Evolutionary conservation across 1,139 yeast genomes (phyloP), one percentile per base, ranked within the genome.

Genomic region (Yamadazyma mexicana): DNA sequence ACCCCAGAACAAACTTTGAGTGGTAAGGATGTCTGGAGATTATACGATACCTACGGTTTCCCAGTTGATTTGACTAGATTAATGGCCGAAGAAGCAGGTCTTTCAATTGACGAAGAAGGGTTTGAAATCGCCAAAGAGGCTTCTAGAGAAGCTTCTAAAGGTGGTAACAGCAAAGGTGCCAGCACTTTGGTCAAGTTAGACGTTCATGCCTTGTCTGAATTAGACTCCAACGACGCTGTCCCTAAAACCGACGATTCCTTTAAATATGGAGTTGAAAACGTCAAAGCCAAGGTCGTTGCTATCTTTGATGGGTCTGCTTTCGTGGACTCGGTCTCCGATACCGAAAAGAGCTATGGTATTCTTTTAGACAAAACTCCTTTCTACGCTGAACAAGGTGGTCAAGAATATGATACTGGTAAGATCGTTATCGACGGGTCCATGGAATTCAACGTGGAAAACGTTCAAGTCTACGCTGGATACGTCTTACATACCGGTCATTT

Each of bases 351-450:
- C 59, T 69, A 77, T 49, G 98, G 98, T 60, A 66, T 92, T 40
- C 63, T 92, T 40, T 75, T 92, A 46, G 95, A 92, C 64, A 83
- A 79, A 64, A 87, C 98, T 26, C 94, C 95, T 59, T 88, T 92
- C 68, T 92, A 92, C 59, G 98, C 98, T 37, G 99, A 92, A 69
- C 95, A 87, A 68, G 99, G 99, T 79, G 99, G 99, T 58, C 99
- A 92, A 73, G 97, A 88, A 65, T 85, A 77, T 59, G 99, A 92
- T 61, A 86, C 95, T 33, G 99, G 99, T 66, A 86, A 80, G 63
- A 73, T 92, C 50, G 92, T 89, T 37, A 81, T 88, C 55, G 98
- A 89, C 57, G 97, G 95, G 38, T 70, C 69, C 51, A 73, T 89
- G 42, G 97, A 91, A 62, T 92, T 92, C 64, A 81, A 79, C 44